Conservation (phyloP, 148 eudicot species). For the Chenopodium suecicum region DNA sequence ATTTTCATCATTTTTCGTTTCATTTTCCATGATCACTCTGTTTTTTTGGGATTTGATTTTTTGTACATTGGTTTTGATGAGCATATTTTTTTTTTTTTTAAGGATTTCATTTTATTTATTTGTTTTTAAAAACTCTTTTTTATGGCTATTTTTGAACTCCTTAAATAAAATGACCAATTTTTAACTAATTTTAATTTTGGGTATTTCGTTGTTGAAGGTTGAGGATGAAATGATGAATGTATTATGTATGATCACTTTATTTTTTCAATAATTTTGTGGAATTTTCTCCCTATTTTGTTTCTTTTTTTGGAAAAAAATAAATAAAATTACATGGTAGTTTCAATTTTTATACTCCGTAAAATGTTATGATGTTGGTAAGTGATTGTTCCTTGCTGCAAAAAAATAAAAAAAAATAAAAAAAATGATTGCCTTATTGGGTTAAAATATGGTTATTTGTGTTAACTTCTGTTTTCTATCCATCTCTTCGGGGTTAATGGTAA, state of each 20-base stretch:
- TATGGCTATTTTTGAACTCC: too few species aligned
- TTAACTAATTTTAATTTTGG: background rate
- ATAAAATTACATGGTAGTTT: background rate
- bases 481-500: background rate
- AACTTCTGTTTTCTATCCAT: background rate
- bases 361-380: background rate
- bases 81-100: too few species aligned
- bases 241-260: too few species aligned
- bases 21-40: background rate
- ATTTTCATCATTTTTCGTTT: background rate
- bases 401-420: too few species aligned
- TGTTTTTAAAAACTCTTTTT: background rate
- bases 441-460: background rate
- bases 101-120: background rate
- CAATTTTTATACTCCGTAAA: too few species aligned
- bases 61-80: too few species aligned
- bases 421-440: background rate
- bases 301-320: background rate
- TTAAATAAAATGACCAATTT: background rate
- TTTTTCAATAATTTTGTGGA: too few species aligned
- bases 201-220: background rate
- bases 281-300: background rate
- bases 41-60: too few species aligned
- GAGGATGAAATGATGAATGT: background rate
- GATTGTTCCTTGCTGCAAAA: background rate